Base-by-base conservation (phyloP, 129 eudicot species). In the Escallonia herrerae region DNA sequence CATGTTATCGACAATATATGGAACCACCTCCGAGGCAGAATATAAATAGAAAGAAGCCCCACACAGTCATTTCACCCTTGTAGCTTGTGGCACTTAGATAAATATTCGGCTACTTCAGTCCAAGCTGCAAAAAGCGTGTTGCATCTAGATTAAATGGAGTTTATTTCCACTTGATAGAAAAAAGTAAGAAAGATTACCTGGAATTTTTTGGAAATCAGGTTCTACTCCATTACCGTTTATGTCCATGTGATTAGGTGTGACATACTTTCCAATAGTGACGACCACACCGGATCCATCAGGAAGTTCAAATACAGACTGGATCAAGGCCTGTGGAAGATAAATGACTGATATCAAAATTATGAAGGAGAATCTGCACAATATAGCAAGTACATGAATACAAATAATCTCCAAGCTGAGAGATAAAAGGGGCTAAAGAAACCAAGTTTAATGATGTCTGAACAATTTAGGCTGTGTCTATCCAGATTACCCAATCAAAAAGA, bases 221-320 rank as follows among this genome's bases (percentile, higher is more conserved):
- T 87, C 97, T 48, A 91, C 65, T 42, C 97, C 97, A 62, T 91
- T 87, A 48, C 96, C 97, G 54, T 91, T 87, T 67, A 91, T 91
- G 80, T 91, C 96, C 80, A 79, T 63, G 73, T 85, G 97, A 64
- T 85, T 80, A 54, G 97, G 97, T 22, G 97, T 83, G 44, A 87
- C 95, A 60, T 91, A 91, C 81, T 91, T 91, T 66, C 96, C 98
- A 22, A 91, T 81, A 46, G 98, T 91, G 48, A 91, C 95, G 65
- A 83, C 98, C 60, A 91, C 82, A 2, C 97, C 97, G n/a, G 97
- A 91, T 68, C 97, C 97, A 81, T 91, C 97, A 64, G 72, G 86
- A 45, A 91, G 97, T 78, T 91, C 98, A 71, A 85, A 91, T 10
- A 87, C 96, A 3, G 98, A 91, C 65, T 87, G 98, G 66, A 91